Evolutionary conservation across 2,329 filamentous ascomycete genomes (phyloP).

Genomic region (Epichloe aotearoae): DNA sequence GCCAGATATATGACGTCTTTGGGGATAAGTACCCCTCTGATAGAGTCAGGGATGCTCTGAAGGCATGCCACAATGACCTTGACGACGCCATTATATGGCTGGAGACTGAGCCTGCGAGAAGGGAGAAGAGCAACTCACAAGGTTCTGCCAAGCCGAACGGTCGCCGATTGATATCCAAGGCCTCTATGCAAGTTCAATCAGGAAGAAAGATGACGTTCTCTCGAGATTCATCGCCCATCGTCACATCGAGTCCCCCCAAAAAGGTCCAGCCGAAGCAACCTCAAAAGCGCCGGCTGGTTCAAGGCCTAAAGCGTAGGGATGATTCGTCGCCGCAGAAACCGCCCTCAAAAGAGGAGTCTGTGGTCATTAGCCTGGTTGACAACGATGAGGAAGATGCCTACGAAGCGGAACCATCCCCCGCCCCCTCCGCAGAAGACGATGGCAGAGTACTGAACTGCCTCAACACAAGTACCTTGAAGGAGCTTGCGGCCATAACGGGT

Average conservation of each 20-base stretch:
- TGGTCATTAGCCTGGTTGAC: conserved; percentile 23
- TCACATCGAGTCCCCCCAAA: conserved; percentile 17
- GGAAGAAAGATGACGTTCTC: conserved; percentile 6
- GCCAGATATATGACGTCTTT: conserved; percentile 24
- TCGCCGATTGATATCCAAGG: conserved; percentile 21
- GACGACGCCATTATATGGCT: conserved; percentile 23
- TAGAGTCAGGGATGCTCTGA: conserved; percentile 21
- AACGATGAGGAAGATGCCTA: conserved; percentile 30
- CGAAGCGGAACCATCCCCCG: conserved; percentile 22
- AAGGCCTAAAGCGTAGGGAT: conserved; percentile 19
- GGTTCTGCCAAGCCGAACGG: conserved; percentile 10
- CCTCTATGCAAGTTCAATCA: conserved; percentile 11
- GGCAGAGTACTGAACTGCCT: conserved; percentile 60
- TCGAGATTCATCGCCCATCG: conserved; percentile 9
- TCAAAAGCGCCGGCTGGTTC: conserved; percentile 21
- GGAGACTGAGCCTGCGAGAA: conserved; percentile 7
- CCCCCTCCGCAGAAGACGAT: conserved; percentile 18
- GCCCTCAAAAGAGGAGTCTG: conserved; percentile 18
- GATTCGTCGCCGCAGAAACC: conserved; percentile 13
- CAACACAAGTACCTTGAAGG: conserved; percentile 62
- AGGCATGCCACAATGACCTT: conserved; percentile 19
- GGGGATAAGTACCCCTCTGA: conserved; percentile 18
- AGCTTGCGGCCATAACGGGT: conserved; percentile 71
- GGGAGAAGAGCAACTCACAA: neutral
- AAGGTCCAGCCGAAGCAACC: conserved; percentile 9